Evolutionary conservation across 2,329 filamentous ascomycete genomes (phyloP), one percentile per base, ranked within the genome.

Genomic region (Alternaria rosae): DNA sequence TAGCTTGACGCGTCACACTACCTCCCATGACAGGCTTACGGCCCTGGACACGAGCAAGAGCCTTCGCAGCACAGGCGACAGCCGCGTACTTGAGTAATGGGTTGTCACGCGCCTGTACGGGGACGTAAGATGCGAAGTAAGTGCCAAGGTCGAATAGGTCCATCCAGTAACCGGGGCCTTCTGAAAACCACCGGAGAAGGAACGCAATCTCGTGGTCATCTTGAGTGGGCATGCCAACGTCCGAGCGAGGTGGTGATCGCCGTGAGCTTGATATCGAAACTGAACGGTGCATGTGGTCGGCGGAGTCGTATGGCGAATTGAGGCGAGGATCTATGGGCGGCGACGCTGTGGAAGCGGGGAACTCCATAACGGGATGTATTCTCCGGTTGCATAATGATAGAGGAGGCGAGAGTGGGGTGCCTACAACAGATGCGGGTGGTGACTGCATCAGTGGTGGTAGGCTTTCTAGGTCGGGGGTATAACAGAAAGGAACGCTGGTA

Each of bases 51-150:
- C 85, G 83, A 17, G 84, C 84, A 17, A 89, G 80, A 66, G 88
- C 85, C 70, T 89, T 90, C 12, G 87, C 87, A 6, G 87, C 84
- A 64, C 87, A 88, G 21, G 88, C 87, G 62, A 87, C 86, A 9
- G 86, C 85, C 8, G 87, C 85, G 69, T 85, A 85, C 54, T 82
- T 82, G 42, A 85, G 78, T 51, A 84, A 71, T n/a, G 82, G 80
- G 54, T 85, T 84, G 30, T 82, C 80, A 5, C 78, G 74, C 12
- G 87, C 85, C 70, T 85, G 85, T 3, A 88, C 82, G 1, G 87
- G 87, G 20, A 89, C 85, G 54, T 87, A 83, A 23, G 85, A 86
- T 4, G 85, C 83, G 61, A 89, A 90, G 71, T 89, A 89, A 42
- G 83, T 85, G 6, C 84, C 85, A 32, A 85, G 76, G 65, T 86